Evolutionary conservation across 441 rosid species (phyloP).

Genomic region (Adansonia madagascariensis): DNA sequence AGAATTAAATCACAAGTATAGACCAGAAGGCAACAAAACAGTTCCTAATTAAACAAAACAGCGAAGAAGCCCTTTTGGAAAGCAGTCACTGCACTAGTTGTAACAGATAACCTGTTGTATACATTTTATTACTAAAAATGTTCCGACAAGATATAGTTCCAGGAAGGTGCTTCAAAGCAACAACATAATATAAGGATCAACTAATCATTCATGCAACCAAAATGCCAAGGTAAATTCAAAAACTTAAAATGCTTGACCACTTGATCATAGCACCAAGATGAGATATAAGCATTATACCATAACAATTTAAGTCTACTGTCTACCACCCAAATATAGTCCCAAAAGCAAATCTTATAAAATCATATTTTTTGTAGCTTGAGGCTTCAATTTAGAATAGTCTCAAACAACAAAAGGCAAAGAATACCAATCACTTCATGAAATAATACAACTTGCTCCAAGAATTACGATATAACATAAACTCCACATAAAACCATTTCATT

Average conservation of each 20-base stretch:
- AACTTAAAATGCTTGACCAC: not conserved
- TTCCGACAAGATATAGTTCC: not conserved
- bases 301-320: conserved; percentile 8
- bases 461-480: not conserved
- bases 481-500: not conserved
- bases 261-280: not conserved
- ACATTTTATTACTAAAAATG: not conserved
- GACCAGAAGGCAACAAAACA: conserved; percentile 19
- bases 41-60: not conserved
- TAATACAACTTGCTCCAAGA: not conserved
- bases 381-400: conserved; percentile 2
- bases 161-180: conserved; percentile 7
- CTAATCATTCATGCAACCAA: not conserved
- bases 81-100: not conserved
- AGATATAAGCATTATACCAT: conserved; percentile 7
- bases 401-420: not conserved
- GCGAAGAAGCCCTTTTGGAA: not conserved
- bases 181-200: not conserved
- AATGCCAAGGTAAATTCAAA: not conserved
- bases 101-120: not conserved
- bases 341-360: conserved; percentile 3
- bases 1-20: not conserved
- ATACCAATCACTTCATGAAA: conserved; percentile 6
- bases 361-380: not conserved
- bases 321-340: not conserved